Percentiles rank a stretch among this genome's conserved stretches.
Conservation (phyloP, 495 filamentous ascomycete genomes). For the Aspergillus baeticus region DNA sequence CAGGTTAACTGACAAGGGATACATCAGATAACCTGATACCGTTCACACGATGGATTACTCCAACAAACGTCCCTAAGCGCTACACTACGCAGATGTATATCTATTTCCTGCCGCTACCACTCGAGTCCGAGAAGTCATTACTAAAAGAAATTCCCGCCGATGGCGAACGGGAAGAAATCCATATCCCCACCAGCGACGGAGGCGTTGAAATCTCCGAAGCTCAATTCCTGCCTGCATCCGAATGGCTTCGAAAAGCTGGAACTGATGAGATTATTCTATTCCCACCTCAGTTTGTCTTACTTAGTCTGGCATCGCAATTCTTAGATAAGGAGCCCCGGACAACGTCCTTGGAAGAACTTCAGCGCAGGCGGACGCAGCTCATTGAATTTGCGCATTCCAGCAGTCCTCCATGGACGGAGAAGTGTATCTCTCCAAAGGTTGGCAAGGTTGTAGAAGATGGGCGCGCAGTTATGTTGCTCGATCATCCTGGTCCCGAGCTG, state of each 20-base stretch:
- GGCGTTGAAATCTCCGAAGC: constrained; percentile 83
- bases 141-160: constrained; percentile 32
- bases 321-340: constrained; percentile 44
- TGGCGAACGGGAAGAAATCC: constrained; percentile 38
- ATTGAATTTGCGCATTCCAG: constrained; percentile 55
- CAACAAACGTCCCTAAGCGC: constrained; percentile 63
- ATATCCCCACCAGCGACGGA: constrained; percentile 74
- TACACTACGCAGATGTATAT: constrained; percentile 97
- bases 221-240: constrained; percentile 64
- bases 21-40: constrained; percentile 62
- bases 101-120: constrained; percentile 77
- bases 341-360: constrained; percentile 36
- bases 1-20: constrained; percentile 8
- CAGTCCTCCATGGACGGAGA: constrained; percentile 70
- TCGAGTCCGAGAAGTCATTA: constrained; percentile 35
- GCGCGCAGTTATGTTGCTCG: constrained; percentile 63
- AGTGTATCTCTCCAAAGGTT: constrained; percentile 69
- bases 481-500: constrained; percentile 71
- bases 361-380: constrained; percentile 53
- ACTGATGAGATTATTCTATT: constrained; percentile 75
- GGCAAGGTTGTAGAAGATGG: constrained; percentile 57
- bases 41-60: constrained; percentile 92
- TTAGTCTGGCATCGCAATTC: constrained; percentile 64
- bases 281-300: constrained; percentile 84
- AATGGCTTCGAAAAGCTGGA: constrained; percentile 65